A percentile compares a stretch with the other conserved stretches of the same genome.
Evolutionary conservation across 2,329 filamentous ascomycete genomes (phyloP).

Genomic region (Colletotrichum noveboracense): DNA sequence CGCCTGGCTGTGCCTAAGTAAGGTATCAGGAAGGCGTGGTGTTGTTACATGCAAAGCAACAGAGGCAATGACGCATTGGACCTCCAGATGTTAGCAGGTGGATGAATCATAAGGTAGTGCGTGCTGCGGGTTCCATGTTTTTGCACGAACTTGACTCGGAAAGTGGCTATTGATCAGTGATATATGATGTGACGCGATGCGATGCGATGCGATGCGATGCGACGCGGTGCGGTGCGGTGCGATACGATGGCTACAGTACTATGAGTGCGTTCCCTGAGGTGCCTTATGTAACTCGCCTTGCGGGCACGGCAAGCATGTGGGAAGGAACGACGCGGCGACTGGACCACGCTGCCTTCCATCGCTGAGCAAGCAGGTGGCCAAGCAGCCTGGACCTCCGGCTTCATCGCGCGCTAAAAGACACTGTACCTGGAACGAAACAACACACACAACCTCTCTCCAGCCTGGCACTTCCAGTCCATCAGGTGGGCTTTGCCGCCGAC

Average conservation of each 20-base stretch:
- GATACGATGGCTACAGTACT: not conserved
- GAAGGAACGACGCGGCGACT: not conserved
- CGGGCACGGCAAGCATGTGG: not conserved
- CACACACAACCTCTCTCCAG: constrained; percentile 2
- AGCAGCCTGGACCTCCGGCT: not conserved
- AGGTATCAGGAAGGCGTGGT: not conserved
- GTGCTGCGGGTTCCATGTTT: not conserved
- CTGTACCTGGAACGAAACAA: constrained; percentile 12
- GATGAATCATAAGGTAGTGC: not conserved
- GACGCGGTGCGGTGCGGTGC: not conserved
- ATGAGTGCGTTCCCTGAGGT: not conserved
- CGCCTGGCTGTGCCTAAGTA: not conserved
- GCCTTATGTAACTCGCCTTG: not conserved
- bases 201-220: not conserved
- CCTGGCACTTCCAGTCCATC: not conserved
- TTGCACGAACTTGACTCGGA: not conserved
- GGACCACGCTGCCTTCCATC: not conserved
- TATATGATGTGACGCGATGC: not conserved
- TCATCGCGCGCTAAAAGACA: not conserved
- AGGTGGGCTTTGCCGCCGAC: not conserved
- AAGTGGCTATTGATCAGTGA: not conserved
- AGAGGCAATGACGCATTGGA: not conserved
- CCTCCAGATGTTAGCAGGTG: not conserved
- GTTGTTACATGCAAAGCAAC: not conserved
- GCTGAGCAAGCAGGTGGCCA: not conserved